Conservation (phyloP, 73 alveolate species). For the Paramecium sexaurelia region DNA sequence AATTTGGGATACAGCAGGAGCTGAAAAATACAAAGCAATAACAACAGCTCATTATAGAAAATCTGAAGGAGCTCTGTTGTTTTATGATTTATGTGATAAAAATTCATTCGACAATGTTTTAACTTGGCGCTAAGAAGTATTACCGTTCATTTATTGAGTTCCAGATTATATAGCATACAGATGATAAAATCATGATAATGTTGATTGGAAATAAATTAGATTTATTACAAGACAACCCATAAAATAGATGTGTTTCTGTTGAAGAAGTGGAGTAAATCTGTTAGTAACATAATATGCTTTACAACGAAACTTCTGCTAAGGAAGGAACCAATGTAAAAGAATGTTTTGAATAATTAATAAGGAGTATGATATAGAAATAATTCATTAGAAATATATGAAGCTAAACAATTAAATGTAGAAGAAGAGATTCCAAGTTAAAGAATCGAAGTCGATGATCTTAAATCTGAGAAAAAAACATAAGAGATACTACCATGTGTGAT, state of each 20-base stretch:
- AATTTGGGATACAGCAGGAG: conserved; percentile 71
- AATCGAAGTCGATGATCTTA: not conserved
- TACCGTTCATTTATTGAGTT: not conserved
- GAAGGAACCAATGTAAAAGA: conserved; percentile 66
- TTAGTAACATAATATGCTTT: conserved; percentile 30
- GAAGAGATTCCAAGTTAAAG: not conserved
- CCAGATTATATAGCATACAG: conserved; percentile 66
- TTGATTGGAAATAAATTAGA: conserved; percentile 79
- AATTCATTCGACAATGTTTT: conserved; percentile 67
- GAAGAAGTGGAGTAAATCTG: conserved; percentile 54
- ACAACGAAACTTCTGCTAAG: conserved; percentile 65
- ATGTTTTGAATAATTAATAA: conserved; percentile 39
- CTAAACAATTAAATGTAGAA: not conserved
- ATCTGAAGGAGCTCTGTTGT: conserved; percentile 79
- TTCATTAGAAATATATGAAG: not conserved
- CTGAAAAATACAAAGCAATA: conserved; percentile 68
- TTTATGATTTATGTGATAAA: conserved; percentile 76
- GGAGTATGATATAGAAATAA: conserved; percentile 2
- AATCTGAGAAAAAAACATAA: not conserved
- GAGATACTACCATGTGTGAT: not conserved
- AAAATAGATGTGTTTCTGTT: conserved; percentile 34
- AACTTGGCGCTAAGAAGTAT: conserved; percentile 75
- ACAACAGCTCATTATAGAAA: conserved; percentile 74
- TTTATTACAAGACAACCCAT: conserved; percentile 57
- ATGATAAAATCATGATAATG: conserved; percentile 73